phyloP scores from a whole-genome alignment of 139 green algal species.

The Chlorella sp. region DNA sequence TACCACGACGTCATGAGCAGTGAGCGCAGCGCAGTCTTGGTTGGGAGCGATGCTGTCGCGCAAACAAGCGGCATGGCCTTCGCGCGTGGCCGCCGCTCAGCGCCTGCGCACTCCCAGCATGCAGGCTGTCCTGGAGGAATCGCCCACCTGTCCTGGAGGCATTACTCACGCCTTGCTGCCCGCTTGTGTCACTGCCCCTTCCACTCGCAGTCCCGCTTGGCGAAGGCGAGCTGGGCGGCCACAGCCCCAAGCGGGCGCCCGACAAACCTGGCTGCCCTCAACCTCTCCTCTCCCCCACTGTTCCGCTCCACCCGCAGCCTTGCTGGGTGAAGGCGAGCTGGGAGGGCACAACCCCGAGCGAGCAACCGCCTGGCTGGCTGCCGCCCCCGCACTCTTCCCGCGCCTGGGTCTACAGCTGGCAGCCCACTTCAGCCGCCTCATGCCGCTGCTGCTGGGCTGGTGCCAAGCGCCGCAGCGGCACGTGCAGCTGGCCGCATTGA shows the following conservation, averaged over 20 bases:
- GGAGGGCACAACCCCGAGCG: neutral
- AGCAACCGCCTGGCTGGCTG: slow-evolving; percentile 19
- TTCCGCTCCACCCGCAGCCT: neutral
- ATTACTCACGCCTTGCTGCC: neutral
- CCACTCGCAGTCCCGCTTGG: neutral
- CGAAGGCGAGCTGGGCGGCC: neutral
- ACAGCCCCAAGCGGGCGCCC: neutral
- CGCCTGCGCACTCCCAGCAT: too few species aligned
- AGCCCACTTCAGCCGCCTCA: slow-evolving; percentile 5
- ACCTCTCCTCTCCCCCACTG: too few species aligned
- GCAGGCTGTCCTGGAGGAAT: too few species aligned
- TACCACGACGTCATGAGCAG: slow-evolving; percentile 4
- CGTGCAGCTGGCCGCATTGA: neutral
- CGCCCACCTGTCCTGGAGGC: too few species aligned
- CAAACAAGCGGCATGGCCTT: too few species aligned
- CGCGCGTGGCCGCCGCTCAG: too few species aligned
- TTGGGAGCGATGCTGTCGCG: too few species aligned
- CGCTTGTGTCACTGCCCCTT: neutral
- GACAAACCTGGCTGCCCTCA: slow-evolving; percentile 8
- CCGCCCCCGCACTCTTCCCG: neutral
- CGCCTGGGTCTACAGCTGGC: slow-evolving; percentile 17
- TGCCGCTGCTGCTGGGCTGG: slow-evolving; percentile 32
- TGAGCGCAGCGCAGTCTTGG: neutral
- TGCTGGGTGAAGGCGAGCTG: slow-evolving; percentile 10
- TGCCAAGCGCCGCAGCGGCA: neutral